Conservation (phyloP, 1,284 basidiomycete species). For the Pisolithus thermaeus region DNA sequence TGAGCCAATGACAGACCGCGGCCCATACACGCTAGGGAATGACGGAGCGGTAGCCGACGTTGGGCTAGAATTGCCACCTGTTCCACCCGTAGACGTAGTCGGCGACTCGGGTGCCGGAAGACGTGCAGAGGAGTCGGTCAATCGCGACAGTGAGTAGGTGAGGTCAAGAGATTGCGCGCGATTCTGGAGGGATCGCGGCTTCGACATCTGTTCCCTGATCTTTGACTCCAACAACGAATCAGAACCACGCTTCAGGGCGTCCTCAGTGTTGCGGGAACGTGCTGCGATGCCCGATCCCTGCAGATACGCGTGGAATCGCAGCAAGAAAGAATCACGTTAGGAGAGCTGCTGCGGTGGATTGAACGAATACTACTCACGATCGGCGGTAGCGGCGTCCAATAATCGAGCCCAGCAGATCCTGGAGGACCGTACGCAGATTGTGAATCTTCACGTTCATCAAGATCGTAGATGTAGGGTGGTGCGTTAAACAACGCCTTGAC, state of each 20-base stretch:
- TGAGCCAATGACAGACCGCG: constrained; percentile 45
- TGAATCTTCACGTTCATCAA: constrained; percentile 64
- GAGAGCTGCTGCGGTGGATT: constrained; percentile 14
- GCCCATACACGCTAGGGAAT: constrained; percentile 78
- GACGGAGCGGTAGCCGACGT: constrained; percentile 64
- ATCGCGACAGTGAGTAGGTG: constrained; percentile 70
- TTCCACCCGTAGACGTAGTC: constrained; percentile 62
- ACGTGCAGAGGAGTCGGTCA: constrained; percentile 59
- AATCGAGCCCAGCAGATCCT: constrained; percentile 40
- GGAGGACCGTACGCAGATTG: constrained; percentile 50
- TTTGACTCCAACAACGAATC: constrained; percentile 86
- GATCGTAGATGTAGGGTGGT: constrained; percentile 68
- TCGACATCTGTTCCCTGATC: constrained; percentile 69
- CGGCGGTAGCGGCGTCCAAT: constrained; percentile 72
- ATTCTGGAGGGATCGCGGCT: constrained; percentile 71
- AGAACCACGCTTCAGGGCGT: constrained; percentile 77
- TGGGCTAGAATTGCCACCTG: constrained; percentile 66
- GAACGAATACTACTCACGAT: constrained; percentile 47
- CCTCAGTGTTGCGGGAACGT: constrained; percentile 62
- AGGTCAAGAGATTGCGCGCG: constrained; percentile 78
- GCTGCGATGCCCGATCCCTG: constrained; percentile 62
- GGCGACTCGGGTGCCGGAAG: constrained; percentile 68
- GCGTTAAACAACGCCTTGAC: constrained; percentile 93
- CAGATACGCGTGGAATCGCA: constrained; percentile 5
- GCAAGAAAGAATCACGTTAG: constrained; percentile 10